A percentile compares a stretch with the other conserved stretches of the same genome.
Conservation (phyloP, 139 green algal genomes). For the Coccomyxa sp. region DNA sequence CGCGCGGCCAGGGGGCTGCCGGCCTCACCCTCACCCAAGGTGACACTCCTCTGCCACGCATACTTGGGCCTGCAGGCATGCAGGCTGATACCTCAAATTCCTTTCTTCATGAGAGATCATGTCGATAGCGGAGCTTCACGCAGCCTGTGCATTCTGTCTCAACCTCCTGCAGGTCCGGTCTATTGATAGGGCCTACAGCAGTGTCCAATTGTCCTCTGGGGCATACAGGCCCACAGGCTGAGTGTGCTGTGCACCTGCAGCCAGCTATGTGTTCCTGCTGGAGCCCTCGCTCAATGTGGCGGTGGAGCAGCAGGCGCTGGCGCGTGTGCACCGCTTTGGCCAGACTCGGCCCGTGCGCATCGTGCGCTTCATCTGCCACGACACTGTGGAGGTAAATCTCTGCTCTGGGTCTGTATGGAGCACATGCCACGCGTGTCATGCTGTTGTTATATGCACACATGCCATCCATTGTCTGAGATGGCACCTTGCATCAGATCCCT, state of each 20-base stretch:
- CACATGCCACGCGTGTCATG: background rate
- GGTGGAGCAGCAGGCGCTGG: slow-evolving; percentile 45
- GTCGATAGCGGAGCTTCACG: no score
- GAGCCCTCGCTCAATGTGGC: slow-evolving; percentile 34
- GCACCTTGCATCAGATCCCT: background rate
- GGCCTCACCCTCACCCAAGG: slow-evolving; percentile 53
- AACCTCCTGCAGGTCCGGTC: no score
- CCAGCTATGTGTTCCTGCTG: slow-evolving; percentile 65
- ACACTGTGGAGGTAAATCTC: slow-evolving; percentile 31
- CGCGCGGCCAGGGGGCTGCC: slow-evolving; percentile 35
- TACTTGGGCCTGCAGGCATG: no score
- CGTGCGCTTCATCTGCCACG: slow-evolving; percentile 34
- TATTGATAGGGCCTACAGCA: no score
- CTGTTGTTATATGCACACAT: background rate
- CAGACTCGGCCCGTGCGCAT: slow-evolving; percentile 33
- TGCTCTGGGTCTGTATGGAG: background rate
- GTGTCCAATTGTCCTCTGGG: no score
- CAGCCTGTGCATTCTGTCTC: no score
- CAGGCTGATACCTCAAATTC: no score
- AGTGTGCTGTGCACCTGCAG: slow-evolving; percentile 4
- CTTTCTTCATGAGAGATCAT: no score
- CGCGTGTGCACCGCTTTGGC: slow-evolving; percentile 45
- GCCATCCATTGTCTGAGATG: background rate
- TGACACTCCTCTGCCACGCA: background rate
- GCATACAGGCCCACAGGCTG: no score